A percentile compares a stretch with the other conserved stretches of the same genome.
These are phyloP conservation scores for Alternaria triticimaculans DNA, from an alignment of 2,329 filamentous ascomycete species.

Conservation along the genomic window DNA sequence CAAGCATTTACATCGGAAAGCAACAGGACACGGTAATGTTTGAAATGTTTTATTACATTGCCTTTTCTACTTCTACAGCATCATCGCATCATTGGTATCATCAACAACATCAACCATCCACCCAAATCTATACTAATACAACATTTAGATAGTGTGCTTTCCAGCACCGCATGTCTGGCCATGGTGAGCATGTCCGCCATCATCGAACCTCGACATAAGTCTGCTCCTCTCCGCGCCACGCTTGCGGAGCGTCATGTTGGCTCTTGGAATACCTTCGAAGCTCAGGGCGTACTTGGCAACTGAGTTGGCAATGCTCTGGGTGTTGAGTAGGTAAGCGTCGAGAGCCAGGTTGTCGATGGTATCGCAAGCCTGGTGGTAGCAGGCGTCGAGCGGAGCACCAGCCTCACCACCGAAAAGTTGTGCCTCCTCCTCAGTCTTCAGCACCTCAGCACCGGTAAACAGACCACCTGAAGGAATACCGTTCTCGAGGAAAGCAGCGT, in stretches of 20 bases:
- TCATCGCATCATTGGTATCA: slow-evolving; percentile 1
- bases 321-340: slow-evolving; percentile 48
- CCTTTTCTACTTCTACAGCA: background rate
- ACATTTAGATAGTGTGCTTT: slow-evolving; percentile 22
- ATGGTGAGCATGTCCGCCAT: slow-evolving; percentile 36
- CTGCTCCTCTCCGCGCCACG: slow-evolving; percentile 36
- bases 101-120: background rate
- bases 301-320: slow-evolving; percentile 48
- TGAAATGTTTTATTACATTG: background rate
- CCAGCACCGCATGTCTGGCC: slow-evolving; percentile 32
- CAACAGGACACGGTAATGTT: background rate
- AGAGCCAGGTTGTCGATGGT: slow-evolving; percentile 45
- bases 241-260: slow-evolving; percentile 37
- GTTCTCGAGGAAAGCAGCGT: slow-evolving; percentile 51
- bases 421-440: slow-evolving; percentile 49
- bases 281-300: slow-evolving; percentile 48
- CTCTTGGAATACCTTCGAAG: slow-evolving; percentile 45
- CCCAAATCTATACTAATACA: background rate
- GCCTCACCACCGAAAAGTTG: slow-evolving; percentile 47
- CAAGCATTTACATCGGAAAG: background rate
- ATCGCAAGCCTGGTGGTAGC: slow-evolving; percentile 50
- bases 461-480: slow-evolving; percentile 50
- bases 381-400: slow-evolving; percentile 46
- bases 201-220: slow-evolving; percentile 31
- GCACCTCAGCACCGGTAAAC: slow-evolving; percentile 50